Evolutionary conservation across 139 green algal genomes (phyloP), one percentile per base, ranked within the genome.

Genomic region (Micractinium conductrix): DNA sequence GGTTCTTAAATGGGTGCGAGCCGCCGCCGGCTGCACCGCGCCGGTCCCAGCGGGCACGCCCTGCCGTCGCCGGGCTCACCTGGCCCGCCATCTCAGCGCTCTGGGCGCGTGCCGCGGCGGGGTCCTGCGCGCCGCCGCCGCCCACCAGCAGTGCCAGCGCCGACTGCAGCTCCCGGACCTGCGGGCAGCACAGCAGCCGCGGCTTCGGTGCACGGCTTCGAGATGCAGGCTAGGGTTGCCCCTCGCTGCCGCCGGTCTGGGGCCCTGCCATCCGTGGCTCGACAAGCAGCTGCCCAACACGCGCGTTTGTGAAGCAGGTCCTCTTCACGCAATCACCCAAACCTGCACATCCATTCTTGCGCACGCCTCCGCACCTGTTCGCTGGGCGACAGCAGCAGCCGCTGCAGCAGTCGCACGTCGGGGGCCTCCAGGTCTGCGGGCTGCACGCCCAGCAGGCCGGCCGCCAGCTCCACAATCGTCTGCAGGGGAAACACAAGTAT

Each of bases 391-490:
- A 89, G 76, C 35, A 92, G 48, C 73, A 95, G 81, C 45, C 72
- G 68, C 50, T 87, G 19, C 19, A 95, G n/a, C 19, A 84, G 70
- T 12, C 80, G 58, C 9, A 86, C 53, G 42, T 81, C 78, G 14
- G 90, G 90, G 3, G 75, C 70, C 79, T 94, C 92, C 53, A 95
- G 80, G 12, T 92, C 85, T 4, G 70, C 73, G 1, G 84, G 62
- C 12, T 83, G 55, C 70, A 93, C 76, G 55, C 89, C 89, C 67
- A 89, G 73, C 62, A 90, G 68, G 6, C 63, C 50, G 5, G 72
- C 80, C 33, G 73, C 79, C 5, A 93, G 79, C 71, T 93, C 86
- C 3, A 91, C 48, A 26, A 95, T 83, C 38, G 85, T 89, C 71
- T 78, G 73, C 68, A 35, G 30, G 43, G 6, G 38, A n/a, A n/a